Base-by-base conservation (phyloP, 352 stramenopile genomes). In the Globisporangium acanthophoron region DNA sequence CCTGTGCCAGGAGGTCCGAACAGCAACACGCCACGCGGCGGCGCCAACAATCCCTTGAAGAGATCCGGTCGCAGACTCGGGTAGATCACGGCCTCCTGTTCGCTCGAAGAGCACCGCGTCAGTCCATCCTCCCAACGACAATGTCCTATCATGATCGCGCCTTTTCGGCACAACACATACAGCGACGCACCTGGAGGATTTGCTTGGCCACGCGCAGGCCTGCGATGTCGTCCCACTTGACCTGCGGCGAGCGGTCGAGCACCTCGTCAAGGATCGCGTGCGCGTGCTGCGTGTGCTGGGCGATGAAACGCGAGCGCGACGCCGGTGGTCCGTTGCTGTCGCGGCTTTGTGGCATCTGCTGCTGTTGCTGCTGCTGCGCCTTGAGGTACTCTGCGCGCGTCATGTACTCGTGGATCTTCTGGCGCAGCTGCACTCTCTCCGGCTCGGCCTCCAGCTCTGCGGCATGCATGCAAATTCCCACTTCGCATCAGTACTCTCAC, bases 231-330 rank as follows among this genome's bases (percentile, higher is more conserved):
- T 71, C 68, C 88, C 88, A 96, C 39, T 71, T 68, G 3, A 96
- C 82, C 21, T 82, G 78, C 1, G 85, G 87, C 1, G 84, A 93
- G 29, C 79, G 73, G 33, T 96, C 80, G 31, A 93, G 58, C 46
- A 96, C 83, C 54, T 96, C 86, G 47, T 94, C 82, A 20, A 96
- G 52, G 47, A 96, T 88, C 13, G 76, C 86, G 58, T 94, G 77
- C 4, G 79, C 81, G 48, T 87, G 67, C 46, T 87, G 65, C 11
- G 71, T 62, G 64, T 92, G 70, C 52, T 78, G 69, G 50, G 83
- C 80, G 29, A 74, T 76, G 50, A 87, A 89, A 5, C 53, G 46
- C 27, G 69, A 72, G 51, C 48, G 61, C 35, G 56, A 24, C 44
- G 20, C 37, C 5, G 37, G 37, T 15, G 37, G 11, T 4, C n/a